A percentile compares a stretch with the other conserved stretches of the same genome.
Evolutionary conservation across 345 rosid genomes (phyloP).

Genomic region (Kernera saxatilis): DNA sequence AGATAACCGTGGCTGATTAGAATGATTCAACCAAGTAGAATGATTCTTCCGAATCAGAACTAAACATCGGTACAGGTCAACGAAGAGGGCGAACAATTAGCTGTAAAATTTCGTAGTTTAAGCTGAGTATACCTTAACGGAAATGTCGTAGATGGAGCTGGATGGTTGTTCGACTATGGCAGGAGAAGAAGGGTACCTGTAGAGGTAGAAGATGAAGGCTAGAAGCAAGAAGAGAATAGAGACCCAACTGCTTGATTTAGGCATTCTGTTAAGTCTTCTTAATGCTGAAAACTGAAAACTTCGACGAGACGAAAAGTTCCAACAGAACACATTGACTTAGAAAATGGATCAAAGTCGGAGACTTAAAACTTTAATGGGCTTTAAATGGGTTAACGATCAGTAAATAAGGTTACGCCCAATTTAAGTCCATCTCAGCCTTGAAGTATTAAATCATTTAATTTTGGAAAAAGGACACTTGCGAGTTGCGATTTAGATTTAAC

Average conservation of each 20-base stretch:
- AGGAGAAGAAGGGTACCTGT: slow-evolving; percentile 22
- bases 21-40: neutral
- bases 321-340: slow-evolving; percentile 11
- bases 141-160: slow-evolving; percentile 60
- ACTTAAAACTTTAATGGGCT: neutral
- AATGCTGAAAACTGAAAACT: neutral
- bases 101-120: neutral
- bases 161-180: slow-evolving; percentile 41
- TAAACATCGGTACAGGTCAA: neutral
- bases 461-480: too few species aligned
- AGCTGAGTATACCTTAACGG: slow-evolving; percentile 56
- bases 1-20: neutral
- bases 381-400: neutral
- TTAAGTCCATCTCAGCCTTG: neutral
- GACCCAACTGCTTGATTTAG: slow-evolving; percentile 21
- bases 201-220: slow-evolving; percentile 10
- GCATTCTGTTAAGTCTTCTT: slow-evolving; percentile 1
- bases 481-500: too few species aligned
- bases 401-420: neutral
- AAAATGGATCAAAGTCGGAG: neutral
- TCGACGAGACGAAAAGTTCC: neutral
- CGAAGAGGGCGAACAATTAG: neutral
- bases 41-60: neutral
- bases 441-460: neutral
- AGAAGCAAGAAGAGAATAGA: slow-evolving; percentile 13